These are phyloP conservation scores for Vitellaria paradoxa DNA, from an alignment of 179 eudicot species.

Conservation along the genomic window DNA sequence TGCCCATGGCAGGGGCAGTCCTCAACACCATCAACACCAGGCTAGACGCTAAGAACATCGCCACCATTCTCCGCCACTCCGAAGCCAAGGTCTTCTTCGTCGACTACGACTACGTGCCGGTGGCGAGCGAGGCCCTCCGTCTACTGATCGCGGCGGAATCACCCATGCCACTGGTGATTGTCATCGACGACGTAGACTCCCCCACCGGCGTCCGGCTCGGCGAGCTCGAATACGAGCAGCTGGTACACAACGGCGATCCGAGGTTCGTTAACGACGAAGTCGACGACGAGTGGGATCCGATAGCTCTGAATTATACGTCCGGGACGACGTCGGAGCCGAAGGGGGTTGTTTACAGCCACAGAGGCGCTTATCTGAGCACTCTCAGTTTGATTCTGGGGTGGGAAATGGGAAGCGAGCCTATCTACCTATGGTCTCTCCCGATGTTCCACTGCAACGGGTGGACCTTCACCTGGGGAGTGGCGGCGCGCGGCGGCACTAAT, in stretches of 20 bases:
- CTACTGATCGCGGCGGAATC: slow-evolving; percentile 22
- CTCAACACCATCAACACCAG: slow-evolving; percentile 69
- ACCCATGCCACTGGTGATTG: slow-evolving; percentile 34
- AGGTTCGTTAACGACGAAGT: slow-evolving; percentile 13
- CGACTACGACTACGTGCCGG: slow-evolving; percentile 45
- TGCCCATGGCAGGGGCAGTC: slow-evolving; percentile 82
- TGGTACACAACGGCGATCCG: slow-evolving; percentile 34
- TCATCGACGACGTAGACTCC: slow-evolving; percentile 48
- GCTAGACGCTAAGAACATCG: slow-evolving; percentile 52
- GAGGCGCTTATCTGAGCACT: slow-evolving; percentile 68
- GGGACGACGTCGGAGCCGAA: slow-evolving; percentile 75
- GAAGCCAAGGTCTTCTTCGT: slow-evolving; percentile 61
- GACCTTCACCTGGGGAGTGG: slow-evolving; percentile 87
- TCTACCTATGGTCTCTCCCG: slow-evolving; percentile 67
- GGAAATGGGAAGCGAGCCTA: slow-evolving; percentile 63
- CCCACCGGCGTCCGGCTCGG: slow-evolving; percentile 39
- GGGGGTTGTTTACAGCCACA: slow-evolving; percentile 74
- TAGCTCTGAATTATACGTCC: slow-evolving; percentile 64
- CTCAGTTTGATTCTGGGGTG: slow-evolving; percentile 53
- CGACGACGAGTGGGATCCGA: slow-evolving; percentile 64
- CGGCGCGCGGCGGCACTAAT: slow-evolving; percentile 78
- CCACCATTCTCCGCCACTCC: slow-evolving; percentile 60
- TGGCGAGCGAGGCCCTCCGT: slow-evolving; percentile 48
- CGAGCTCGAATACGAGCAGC: slow-evolving; percentile 39
- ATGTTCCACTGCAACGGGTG: slow-evolving; percentile 90